Evolutionary conservation across 73 alveolate genomes (phyloP), one percentile per base, ranked within the genome.

Genomic region (Blepharisma japonicum): DNA sequence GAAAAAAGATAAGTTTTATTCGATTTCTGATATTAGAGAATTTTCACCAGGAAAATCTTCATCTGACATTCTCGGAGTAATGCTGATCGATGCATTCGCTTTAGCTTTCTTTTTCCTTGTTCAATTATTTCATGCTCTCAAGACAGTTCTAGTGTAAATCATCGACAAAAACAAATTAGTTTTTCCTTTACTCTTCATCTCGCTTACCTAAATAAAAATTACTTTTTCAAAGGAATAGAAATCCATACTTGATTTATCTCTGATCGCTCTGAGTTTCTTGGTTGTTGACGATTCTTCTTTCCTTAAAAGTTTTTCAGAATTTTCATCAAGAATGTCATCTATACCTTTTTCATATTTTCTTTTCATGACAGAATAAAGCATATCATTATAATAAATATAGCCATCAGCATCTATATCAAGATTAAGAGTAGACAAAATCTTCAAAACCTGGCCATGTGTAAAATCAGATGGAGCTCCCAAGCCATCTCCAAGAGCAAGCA

Each of bases 331-430:
- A 81, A 45, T 7, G 55, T 6, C 71, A 78, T 77, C 14, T 86
- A 81, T 11, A 1, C 23, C 23, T 61, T 5, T 25, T 61, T n/a
- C 38, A 25, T 61, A 61, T 25, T 81, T 70, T 70, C 61, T 79
- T 68, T 82, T 82, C 89, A 82, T 76, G 42, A 78, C 71, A 5
- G 71, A 53, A 48, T 54, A 82, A 20, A 82, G 70, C 18, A 82
- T 54, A 74, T 82, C 77, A 48, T 82, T 80, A 56, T 82, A 82
- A 56, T 82, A 74, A 49, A 82, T 14, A 50, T 27, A 50, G 21
- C 77, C 68, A 39, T 82, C 77, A 51, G 48, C 84, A 56, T 82
- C 66, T 23, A 81, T 25, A 21, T 18, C 38, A 25, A 82, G 51
- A 23, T 48, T 6, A 89, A 82, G 77, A 18, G 47, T 39, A 0